These are phyloP conservation scores for Cladophialophora bantiana DNA, from an alignment of 2,329 filamentous ascomycete species.

Conservation along the genomic window DNA sequence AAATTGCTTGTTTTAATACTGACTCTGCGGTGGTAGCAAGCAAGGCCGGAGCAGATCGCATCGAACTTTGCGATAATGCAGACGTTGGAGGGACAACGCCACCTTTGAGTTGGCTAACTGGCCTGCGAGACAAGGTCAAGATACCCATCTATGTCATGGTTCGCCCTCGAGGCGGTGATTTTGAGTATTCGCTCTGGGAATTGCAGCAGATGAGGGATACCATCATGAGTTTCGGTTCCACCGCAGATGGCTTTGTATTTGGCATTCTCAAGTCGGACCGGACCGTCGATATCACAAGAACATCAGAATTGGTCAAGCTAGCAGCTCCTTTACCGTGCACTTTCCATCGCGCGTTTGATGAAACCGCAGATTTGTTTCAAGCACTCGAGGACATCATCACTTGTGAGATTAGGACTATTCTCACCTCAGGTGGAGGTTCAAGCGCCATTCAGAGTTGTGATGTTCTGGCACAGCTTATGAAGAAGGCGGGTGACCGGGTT, in stretches of 20 bases:
- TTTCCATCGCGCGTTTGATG: conserved; percentile 63
- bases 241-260: conserved; percentile 60
- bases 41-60: conserved; percentile 55
- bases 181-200: conserved; percentile 53
- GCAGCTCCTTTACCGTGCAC: conserved; percentile 57
- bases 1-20: conserved; percentile 26
- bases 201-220: conserved; percentile 54
- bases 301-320: conserved; percentile 50
- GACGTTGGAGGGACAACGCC: conserved; percentile 54
- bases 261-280: conserved; percentile 51
- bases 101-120: conserved; percentile 40
- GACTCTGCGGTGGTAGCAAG: conserved; percentile 54
- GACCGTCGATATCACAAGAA: conserved; percentile 52
- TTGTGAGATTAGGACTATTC: conserved; percentile 56
- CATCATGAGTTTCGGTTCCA: conserved; percentile 47
- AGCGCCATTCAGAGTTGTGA: conserved; percentile 48
- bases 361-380: conserved; percentile 30
- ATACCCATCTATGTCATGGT: conserved; percentile 63
- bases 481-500: conserved; percentile 41
- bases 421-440: conserved; percentile 57
- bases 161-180: conserved; percentile 56
- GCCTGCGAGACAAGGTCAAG: conserved; percentile 30
- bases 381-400: conserved; percentile 50
- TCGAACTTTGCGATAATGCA: conserved; percentile 58
- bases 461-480: conserved; percentile 43